phyloP scores from a whole-genome alignment of 495 filamentous ascomycete species.

The Coniosporium apollinis region DNA sequence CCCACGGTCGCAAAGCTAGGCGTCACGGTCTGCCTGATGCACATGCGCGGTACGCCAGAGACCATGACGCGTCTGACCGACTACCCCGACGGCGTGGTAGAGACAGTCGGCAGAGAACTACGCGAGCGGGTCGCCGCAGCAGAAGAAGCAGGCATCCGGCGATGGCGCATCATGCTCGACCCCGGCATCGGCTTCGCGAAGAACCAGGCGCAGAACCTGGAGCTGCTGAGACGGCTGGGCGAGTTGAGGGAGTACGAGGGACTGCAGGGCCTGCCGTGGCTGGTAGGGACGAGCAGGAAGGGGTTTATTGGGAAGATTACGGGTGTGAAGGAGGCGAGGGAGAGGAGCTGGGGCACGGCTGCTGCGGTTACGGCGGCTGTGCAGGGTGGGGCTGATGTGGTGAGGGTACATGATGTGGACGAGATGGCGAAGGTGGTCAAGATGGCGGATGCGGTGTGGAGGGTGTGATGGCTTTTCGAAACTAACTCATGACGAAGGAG shows the following conservation, averaged over 20 bases:
- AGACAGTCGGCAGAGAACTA: slow-evolving; percentile 52
- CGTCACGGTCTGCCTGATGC: slow-evolving; percentile 80
- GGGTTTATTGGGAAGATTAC: slow-evolving; percentile 73
- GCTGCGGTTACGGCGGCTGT: slow-evolving; percentile 77
- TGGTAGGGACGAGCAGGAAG: slow-evolving; percentile 82
- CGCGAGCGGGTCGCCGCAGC: slow-evolving; percentile 53
- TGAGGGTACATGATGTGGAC: slow-evolving; percentile 82
- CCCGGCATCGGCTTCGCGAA: slow-evolving; percentile 93
- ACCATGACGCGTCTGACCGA: slow-evolving; percentile 51
- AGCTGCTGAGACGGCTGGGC: slow-evolving; percentile 50
- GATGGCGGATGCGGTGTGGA: slow-evolving; percentile 73
- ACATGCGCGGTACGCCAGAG: slow-evolving; percentile 77
- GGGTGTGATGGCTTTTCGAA: slow-evolving; percentile 15
- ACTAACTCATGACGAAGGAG: no score
- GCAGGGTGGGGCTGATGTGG: slow-evolving; percentile 83
- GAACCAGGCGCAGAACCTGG: slow-evolving; percentile 58
- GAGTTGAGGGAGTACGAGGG: slow-evolving; percentile 45
- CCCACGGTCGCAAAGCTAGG: slow-evolving; percentile 59
- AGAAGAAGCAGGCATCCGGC: slow-evolving; percentile 62
- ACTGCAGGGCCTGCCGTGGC: slow-evolving; percentile 64
- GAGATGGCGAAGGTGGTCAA: slow-evolving; percentile 79
- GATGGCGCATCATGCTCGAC: slow-evolving; percentile 92
- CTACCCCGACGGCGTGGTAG: slow-evolving; percentile 63
- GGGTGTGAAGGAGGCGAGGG: slow-evolving; percentile 47
- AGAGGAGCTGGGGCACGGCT: slow-evolving; percentile 72